Percentiles rank a stretch among this genome's conserved stretches.
Evolutionary conservation across 306 rosid species (phyloP).

Genomic region (Rubus parviflorus): DNA sequence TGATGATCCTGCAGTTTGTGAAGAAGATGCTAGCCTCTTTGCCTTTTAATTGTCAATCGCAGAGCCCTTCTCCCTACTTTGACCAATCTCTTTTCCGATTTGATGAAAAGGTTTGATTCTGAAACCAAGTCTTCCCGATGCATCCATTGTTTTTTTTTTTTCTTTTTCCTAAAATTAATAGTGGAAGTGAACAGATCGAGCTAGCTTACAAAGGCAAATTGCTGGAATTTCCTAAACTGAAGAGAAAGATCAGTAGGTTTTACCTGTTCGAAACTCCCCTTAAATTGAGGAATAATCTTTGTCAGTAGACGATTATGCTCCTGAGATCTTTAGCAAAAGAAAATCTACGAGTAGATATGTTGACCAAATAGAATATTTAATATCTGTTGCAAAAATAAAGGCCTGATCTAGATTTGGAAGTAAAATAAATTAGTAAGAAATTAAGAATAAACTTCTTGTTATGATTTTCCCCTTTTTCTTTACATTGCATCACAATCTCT

Average conservation of each 20-base stretch:
- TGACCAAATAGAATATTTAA: neutral
- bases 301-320: neutral
- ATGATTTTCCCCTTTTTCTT: neutral
- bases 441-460: neutral
- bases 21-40: constrained; percentile 90
- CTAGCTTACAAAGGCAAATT: neutral
- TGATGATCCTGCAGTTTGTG: constrained; percentile 68
- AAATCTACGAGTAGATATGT: neutral
- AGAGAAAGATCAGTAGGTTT: neutral
- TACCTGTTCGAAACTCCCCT: neutral
- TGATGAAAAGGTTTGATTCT: constrained; percentile 81
- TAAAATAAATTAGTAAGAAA: neutral
- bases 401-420: neutral
- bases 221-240: neutral
- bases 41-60: constrained; percentile 87
- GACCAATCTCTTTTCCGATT: constrained; percentile 89
- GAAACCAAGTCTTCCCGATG: constrained; percentile 7
- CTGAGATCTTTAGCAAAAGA: neutral
- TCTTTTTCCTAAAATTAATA: neutral
- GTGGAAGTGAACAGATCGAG: neutral
- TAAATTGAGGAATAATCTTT: neutral
- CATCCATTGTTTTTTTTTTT: neutral
- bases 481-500: neutral
- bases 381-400: neutral
- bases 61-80: constrained; percentile 97